Evolutionary conservation across 225 moss, liverwort and hornwort species (phyloP).

Genomic region (Sphagnum tenellum): DNA sequence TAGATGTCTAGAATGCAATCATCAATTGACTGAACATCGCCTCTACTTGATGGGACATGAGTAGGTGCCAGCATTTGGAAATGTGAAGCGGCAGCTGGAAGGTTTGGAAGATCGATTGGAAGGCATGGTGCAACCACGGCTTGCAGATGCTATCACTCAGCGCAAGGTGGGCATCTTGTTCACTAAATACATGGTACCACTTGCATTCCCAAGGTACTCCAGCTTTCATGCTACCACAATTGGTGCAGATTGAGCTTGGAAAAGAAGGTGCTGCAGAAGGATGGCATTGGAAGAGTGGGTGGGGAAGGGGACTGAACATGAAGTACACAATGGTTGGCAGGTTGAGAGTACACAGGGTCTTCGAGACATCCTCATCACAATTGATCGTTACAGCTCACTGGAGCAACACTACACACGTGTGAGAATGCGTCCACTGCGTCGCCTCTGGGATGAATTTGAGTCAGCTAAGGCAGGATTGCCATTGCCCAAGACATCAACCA

Average conservation of each 20-base stretch:
- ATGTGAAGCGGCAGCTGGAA: conserved; percentile 97
- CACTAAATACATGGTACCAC: no score
- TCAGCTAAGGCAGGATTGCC: conserved; percentile 72
- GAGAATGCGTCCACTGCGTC: conserved; percentile 84
- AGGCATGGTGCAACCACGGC: conserved; percentile 94
- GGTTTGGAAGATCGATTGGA: conserved; percentile 92
- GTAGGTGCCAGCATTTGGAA: conserved; percentile 97
- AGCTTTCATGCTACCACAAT: no score
- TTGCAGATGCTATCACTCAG: conserved; percentile 92
- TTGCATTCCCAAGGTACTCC: no score
- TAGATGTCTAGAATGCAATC: no score
- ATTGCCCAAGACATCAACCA: conserved; percentile 45
- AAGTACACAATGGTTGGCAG: conserved; percentile 15
- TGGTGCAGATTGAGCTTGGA: no score
- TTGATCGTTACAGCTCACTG: conserved; percentile 87
- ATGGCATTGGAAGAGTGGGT: no score
- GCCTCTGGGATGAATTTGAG: conserved; percentile 98
- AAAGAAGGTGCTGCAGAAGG: no score
- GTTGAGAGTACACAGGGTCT: conserved; percentile 97
- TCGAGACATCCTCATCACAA: conserved; percentile 92
- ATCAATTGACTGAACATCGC: conserved; percentile 4
- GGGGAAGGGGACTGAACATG: neutral
- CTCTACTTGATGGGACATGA: conserved; percentile 10
- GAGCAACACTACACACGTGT: conserved; percentile 98
- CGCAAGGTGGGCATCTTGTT: conserved; percentile 46